Base-by-base conservation (phyloP, 2,329 filamentous ascomycete species). In the Colletotrichum costaricense region DNA sequence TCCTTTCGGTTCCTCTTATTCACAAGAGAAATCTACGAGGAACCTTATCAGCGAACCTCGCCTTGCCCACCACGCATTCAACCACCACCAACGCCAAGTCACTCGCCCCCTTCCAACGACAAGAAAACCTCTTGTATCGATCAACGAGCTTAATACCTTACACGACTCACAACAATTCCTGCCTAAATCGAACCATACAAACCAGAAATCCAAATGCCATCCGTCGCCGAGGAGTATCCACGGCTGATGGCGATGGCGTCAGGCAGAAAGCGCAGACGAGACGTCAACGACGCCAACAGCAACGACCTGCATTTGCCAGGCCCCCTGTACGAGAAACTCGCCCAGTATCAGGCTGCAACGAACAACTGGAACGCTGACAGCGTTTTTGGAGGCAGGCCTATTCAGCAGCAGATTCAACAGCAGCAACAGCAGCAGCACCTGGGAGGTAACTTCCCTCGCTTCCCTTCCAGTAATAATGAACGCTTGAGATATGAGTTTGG, bases 271-370 rank as follows among this genome's bases (percentile, higher is more conserved):
- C 73, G 74, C 33, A 76, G 74, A 66, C 73, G 73, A 67, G 74
- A 76, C 33, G 63, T 56, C 56, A 72, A 72, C 69, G 74, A 76
- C 46, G 56, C 52, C n/a, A 66, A n/a, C 46, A 49, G 2, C 42
- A 64, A 58, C 58, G 26, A 66, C 63, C 28, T 70, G 49, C 73
- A 67, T 49, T 56, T 73, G 63, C 70, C 63, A 59, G 54, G 46
- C 19, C 58, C 69, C n/a, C 63, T 75, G 63, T 74, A 75, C 72
- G 74, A 75, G 74, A 71, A 75, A 42, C 72, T 75, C 62, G 73
- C 73, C 54, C 71, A 74, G 35, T 74, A 74, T 24, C 63, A 65
- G 63, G 63, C 70, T 12, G 38, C 26, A 30, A 55, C 63, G 52
- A 72, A 58, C 30, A 72, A 67, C 63, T 73, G 69, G 68, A 65